phyloP scores from a whole-genome alignment of 2,329 filamentous ascomycete genomes.

The Sarocladium oryzae region DNA sequence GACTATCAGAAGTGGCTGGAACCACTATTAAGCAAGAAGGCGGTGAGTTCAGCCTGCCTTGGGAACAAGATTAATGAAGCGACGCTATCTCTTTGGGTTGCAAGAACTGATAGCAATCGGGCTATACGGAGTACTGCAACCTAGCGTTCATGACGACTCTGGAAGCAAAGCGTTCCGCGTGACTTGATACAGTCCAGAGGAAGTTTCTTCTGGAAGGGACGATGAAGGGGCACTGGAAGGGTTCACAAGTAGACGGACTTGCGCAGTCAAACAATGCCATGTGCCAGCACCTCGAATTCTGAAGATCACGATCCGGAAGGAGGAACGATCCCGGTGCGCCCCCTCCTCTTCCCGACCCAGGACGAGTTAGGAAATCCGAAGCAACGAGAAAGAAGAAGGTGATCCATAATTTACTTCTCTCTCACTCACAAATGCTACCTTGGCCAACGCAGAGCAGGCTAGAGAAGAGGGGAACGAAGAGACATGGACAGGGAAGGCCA shows the following conservation, averaged over 20 bases:
- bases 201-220: background rate
- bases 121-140: background rate
- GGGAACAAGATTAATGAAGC: background rate
- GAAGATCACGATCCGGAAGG: background rate
- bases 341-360: background rate
- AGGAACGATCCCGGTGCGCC: conserved; percentile 5
- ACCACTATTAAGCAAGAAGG: background rate
- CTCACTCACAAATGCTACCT: background rate
- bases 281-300: background rate
- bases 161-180: background rate
- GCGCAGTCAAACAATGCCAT: background rate
- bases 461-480: no score
- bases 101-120: background rate
- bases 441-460: no score
- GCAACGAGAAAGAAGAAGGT: no score
- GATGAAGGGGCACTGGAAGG: background rate
- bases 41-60: background rate
- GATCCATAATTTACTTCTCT: no score
- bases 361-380: background rate
- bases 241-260: background rate
- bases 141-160: background rate
- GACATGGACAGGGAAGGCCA: no score
- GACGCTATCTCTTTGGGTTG: background rate
- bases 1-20: background rate
- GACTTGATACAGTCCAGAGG: no score